Base-by-base conservation (phyloP, 192 early-diverging fungal species). In the Coemansia sp. region DNA sequence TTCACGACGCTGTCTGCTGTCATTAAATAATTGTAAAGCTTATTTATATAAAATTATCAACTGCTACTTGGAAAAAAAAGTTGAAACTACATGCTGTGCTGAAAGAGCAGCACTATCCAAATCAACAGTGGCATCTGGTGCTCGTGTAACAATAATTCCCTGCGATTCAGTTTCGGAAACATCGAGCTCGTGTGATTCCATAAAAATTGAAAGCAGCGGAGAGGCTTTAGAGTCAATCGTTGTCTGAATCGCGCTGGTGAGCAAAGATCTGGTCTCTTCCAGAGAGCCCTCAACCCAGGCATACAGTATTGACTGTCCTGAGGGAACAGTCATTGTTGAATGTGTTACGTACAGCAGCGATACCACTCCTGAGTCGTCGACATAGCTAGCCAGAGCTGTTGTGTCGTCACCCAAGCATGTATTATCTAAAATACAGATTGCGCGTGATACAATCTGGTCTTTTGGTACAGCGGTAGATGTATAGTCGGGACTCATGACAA, bases 401-500 rank as follows among this genome's bases (percentile, higher is more conserved):
- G 73, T 69, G 41, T 73, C 69, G 2, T 62, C 66, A 49, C 73
- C 59, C 55, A 85, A 43, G 14, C 76, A 69, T 24, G 79, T 57
- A 52, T 57, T 52, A 65, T 84, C 84, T 61, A 80, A 61, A 22
- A 78, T 66, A n/a, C 65, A 71, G 53, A 84, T 68, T 41, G 82
- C 83, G 23, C 69, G 84, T 19, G 67, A 78, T 19, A 72, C 54
- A 22, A 71, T 69, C 4, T 10, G 1, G 1, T 20, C 41, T 13
- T 9, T 54, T 54, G 38, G 13, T 65, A 61, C 47, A 1, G 71
- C 71, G 1, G 73, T n/a, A 2, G 78, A 75, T 11, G 84, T 65
- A 54, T 88, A 92, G 19, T 82, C 84, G 22, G 83, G 65, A 16
- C 79, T 69, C 57, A 85, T 81, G 32, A 88, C 73, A 2, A 88